Evolutionary conservation across 768 basidiomycete species (phyloP).

Genomic region (Kwoniella newhampshirensis): DNA sequence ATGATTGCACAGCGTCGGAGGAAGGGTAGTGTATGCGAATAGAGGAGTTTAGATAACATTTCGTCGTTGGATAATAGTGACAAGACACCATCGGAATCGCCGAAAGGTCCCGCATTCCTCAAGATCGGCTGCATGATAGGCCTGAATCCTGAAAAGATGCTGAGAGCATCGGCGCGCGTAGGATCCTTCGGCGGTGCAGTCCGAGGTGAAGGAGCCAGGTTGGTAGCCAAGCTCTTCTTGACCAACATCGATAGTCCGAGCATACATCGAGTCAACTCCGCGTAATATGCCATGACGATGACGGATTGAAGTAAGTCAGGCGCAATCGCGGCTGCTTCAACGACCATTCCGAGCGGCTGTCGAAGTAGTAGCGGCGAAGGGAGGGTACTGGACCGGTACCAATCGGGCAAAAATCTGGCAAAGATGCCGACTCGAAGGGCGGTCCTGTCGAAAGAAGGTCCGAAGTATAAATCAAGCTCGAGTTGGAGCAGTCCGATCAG

Average conservation of each 20-base stretch:
- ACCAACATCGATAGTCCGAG: conserved; percentile 62
- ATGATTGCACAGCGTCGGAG: conserved; percentile 83
- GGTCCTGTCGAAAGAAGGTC: conserved; percentile 38
- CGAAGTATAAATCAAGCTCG: conserved; percentile 47
- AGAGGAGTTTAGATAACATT: conserved; percentile 79
- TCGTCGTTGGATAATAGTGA: conserved; percentile 68
- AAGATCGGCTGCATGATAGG: conserved; percentile 36
- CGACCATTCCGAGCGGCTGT: conserved; percentile 83
- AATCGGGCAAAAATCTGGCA: conserved; percentile 85
- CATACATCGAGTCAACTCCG: conserved; percentile 78
- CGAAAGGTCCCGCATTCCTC: conserved; percentile 37
- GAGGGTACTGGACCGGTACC: conserved; percentile 81
- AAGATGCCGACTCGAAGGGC: conserved; percentile 60
- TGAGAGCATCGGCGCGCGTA: conserved; percentile 61
- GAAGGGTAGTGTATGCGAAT: conserved; percentile 86
- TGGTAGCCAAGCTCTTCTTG: conserved; percentile 24
- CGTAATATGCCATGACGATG: conserved; percentile 84
- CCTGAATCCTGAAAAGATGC: conserved; percentile 73
- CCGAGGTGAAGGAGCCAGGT: conserved; percentile 4
- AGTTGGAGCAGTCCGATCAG: conserved; percentile 65
- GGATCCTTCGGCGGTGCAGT: conserved; percentile 55
- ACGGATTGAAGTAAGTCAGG: conserved; percentile 88
- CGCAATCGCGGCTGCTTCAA: conserved; percentile 85
- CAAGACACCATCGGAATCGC: conserved; percentile 55
- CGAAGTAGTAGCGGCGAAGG: conserved; percentile 82